Percentiles rank a stretch among this genome's conserved stretches.
phyloP scores from a whole-genome alignment of 345 rosid species.

The Raphanus sativus region DNA sequence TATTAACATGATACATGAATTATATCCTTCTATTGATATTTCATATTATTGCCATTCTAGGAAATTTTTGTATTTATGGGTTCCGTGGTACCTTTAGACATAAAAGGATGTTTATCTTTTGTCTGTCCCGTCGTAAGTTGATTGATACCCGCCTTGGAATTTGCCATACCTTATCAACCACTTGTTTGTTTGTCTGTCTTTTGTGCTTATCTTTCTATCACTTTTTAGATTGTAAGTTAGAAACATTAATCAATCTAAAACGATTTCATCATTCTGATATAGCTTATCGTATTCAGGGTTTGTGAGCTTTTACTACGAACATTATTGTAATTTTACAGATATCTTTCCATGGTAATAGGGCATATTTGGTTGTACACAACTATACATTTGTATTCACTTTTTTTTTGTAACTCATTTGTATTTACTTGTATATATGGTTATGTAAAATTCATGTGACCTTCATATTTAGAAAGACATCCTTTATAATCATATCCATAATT shows the following conservation, averaged over 20 bases:
- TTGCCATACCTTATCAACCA: slow-evolving; percentile 21
- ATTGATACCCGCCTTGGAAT: slow-evolving; percentile 34
- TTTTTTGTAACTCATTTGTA: neutral
- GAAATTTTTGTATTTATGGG: neutral
- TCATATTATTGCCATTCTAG: slow-evolving; percentile 12
- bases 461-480: neutral
- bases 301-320: neutral
- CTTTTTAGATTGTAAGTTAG: neutral
- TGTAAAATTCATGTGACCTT: neutral
- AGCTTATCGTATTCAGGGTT: neutral
- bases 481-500: neutral
- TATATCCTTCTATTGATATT: neutral
- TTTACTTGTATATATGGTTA: neutral
- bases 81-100: slow-evolving; percentile 38
- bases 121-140: slow-evolving; percentile 32
- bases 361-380: neutral
- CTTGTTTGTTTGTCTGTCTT: slow-evolving; percentile 21
- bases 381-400: neutral
- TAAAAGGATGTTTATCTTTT: slow-evolving; percentile 23
- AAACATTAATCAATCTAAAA: neutral
- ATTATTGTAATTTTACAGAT: neutral
- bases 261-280: neutral
- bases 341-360: neutral
- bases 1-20: neutral
- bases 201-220: neutral